A percentile compares a stretch with the other conserved stretches of the same genome.
Evolutionary conservation across 2,329 filamentous ascomycete genomes (phyloP).

Genomic region (Fusarium sarcochroum): DNA sequence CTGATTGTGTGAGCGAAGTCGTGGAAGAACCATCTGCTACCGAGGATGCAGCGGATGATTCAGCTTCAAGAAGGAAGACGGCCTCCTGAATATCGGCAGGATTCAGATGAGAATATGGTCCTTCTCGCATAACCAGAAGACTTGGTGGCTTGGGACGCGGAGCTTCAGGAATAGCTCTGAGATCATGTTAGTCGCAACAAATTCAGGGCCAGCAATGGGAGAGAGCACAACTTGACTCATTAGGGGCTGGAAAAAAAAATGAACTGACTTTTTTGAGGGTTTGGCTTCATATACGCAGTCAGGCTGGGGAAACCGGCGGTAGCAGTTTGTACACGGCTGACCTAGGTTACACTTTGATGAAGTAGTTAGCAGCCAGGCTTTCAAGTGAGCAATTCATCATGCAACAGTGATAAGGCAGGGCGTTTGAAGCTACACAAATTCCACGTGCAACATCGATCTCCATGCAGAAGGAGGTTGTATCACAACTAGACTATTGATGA

Average conservation of each 20-base stretch:
- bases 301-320: slow-evolving; percentile 66
- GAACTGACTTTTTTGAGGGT: slow-evolving; percentile 39
- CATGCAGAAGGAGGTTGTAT: background rate
- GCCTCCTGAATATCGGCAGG: slow-evolving; percentile 53
- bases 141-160: slow-evolving; percentile 31
- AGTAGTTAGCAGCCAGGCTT: slow-evolving; percentile 13
- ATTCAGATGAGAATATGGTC: slow-evolving; percentile 56
- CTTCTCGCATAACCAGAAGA: slow-evolving; percentile 40
- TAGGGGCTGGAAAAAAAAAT: background rate
- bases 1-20: slow-evolving; percentile 5
- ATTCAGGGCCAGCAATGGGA: background rate
- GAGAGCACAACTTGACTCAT: no score
- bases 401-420: background rate
- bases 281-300: slow-evolving; percentile 62
- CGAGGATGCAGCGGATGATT: slow-evolving; percentile 4
- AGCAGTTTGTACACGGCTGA: slow-evolving; percentile 68
- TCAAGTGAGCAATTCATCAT: background rate
- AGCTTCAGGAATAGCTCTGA: slow-evolving; percentile 20
- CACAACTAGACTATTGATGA: background rate
- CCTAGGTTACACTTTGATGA: slow-evolving; percentile 65
- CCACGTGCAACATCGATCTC: background rate
- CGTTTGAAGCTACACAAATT: no score
- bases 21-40: background rate
- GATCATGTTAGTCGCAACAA: slow-evolving; percentile 6
- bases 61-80: slow-evolving; percentile 52